Conservation (phyloP, 169 alveolate genomes). For the Plasmodium coatneyi region DNA sequence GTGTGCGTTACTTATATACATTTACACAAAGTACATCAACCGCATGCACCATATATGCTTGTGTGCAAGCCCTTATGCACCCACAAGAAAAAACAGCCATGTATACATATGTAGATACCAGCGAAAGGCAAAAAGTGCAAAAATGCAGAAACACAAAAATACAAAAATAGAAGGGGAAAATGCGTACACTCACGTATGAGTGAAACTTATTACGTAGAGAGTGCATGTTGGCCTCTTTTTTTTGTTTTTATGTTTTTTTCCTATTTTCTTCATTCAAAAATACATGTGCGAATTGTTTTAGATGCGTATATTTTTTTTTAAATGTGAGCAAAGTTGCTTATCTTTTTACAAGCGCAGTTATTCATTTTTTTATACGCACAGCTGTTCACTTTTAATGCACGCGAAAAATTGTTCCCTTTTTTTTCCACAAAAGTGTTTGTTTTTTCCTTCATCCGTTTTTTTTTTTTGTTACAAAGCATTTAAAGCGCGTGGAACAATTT, state of each 20-base stretch:
- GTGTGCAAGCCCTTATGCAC: constrained; percentile 5
- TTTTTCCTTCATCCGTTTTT: not conserved
- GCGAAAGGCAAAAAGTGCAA: not conserved
- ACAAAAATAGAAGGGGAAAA: not conserved
- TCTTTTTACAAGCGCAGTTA: not conserved
- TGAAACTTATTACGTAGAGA: not conserved
- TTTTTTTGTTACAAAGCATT: not conserved
- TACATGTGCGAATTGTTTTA: not conserved
- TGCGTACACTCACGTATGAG: constrained; percentile 1
- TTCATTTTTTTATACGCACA: not conserved
- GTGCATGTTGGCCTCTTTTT: not conserved
- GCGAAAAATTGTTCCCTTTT: not conserved
- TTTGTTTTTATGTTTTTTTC: not conserved
- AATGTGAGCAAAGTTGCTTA: not conserved
- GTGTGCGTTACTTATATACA: not conserved
- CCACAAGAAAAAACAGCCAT: not conserved
- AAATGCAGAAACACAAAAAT: not conserved
- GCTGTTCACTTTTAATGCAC: not conserved
- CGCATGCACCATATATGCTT: not conserved
- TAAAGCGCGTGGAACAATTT: not conserved
- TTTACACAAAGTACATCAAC: not conserved
- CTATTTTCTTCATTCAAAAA: not conserved
- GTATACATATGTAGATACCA: not conserved
- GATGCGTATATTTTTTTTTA: not conserved
- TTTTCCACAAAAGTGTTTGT: not conserved